A percentile compares a stretch with the other conserved stretches of the same genome.
Evolutionary conservation across 495 filamentous ascomycete genomes (phyloP).

Genomic region (Lineolata rhizophorae): DNA sequence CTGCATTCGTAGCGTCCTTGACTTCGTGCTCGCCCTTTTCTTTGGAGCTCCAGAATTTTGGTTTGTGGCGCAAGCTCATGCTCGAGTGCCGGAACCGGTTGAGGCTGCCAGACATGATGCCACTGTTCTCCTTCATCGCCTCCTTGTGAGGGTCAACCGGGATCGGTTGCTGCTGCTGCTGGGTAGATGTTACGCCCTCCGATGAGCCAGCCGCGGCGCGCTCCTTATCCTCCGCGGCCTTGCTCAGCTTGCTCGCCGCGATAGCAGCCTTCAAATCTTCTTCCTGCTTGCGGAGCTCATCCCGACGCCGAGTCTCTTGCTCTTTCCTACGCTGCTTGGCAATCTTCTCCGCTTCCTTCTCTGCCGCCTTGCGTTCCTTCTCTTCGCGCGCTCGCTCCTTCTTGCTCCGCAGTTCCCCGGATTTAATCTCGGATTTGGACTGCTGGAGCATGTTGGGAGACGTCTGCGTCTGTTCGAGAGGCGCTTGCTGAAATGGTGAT

Average conservation of each 20-base stretch:
- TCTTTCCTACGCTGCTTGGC: constrained; percentile 45
- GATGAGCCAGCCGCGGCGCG: constrained; percentile 5
- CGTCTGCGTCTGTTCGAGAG: constrained; percentile 8
- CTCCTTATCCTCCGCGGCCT: constrained; percentile 13
- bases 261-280: constrained; percentile 35
- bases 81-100: constrained; percentile 30
- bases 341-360: constrained; percentile 37
- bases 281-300: constrained; percentile 30
- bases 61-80: constrained; percentile 35
- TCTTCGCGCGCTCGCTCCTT: constrained; percentile 23
- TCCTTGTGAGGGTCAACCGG: too few species aligned
- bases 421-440: constrained; percentile 12
- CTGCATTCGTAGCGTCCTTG: too few species aligned
- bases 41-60: constrained; percentile 21
- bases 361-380: constrained; percentile 41
- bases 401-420: constrained; percentile 24
- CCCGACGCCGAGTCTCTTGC: constrained; percentile 26
- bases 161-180: too few species aligned
- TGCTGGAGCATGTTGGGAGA: constrained; percentile 3
- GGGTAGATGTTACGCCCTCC: too few species aligned
- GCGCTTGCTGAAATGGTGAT: constrained; percentile 13
- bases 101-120: constrained; percentile 20
- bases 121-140: constrained; percentile 12
- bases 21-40: constrained; percentile 4
- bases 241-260: constrained; percentile 26